phyloP scores from a whole-genome alignment of 2,329 filamentous ascomycete genomes.

The Bisporella sp. region DNA sequence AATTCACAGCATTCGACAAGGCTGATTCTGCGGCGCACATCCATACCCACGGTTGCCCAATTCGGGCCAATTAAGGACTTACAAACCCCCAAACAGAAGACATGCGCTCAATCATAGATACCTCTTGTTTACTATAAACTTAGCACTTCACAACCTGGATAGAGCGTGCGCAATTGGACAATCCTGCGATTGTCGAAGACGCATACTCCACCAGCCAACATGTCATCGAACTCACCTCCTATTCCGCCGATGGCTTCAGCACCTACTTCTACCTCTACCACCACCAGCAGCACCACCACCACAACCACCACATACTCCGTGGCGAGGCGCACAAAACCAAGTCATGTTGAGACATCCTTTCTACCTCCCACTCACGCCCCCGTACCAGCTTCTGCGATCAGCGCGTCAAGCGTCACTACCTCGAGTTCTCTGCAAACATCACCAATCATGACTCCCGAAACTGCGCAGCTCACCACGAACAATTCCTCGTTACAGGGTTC shows the following conservation, averaged over 20 bases:
- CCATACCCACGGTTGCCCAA: too few species aligned
- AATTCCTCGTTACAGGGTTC: constrained; percentile 61
- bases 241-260: background rate
- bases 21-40: too few species aligned
- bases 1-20: too few species aligned
- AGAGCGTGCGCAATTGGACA: constrained; percentile 16
- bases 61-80: too few species aligned
- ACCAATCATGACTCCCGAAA: constrained; percentile 49
- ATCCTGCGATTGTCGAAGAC: constrained; percentile 6
- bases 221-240: background rate
- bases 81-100: constrained; percentile 9
- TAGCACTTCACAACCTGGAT: constrained; percentile 8
- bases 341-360: constrained; percentile 25
- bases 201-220: constrained; percentile 1
- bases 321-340: constrained; percentile 19
- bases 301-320: constrained; percentile 11
- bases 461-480: constrained; percentile 42
- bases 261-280: constrained; percentile 4
- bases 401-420: constrained; percentile 45
- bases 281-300: constrained; percentile 7
- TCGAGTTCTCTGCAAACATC: constrained; percentile 50
- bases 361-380: constrained; percentile 26
- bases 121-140: constrained; percentile 16
- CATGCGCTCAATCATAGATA: constrained; percentile 21
- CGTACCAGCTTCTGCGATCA: constrained; percentile 46